Base-by-base conservation (phyloP, 306 rosid species). In the Vigna radiata region DNA sequence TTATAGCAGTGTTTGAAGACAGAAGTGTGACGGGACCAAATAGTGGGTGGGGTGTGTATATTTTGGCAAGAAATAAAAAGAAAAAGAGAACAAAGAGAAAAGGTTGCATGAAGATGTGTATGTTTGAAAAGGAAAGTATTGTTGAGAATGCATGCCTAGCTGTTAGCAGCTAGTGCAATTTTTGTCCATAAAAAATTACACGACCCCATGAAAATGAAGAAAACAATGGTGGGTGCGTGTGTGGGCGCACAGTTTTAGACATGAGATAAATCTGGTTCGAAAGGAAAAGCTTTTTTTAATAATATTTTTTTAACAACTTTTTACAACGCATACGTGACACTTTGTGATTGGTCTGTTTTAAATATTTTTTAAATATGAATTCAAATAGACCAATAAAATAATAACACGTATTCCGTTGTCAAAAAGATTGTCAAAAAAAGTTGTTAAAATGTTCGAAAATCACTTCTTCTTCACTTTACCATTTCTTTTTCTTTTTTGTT, bases 171-270 rank as follows among this genome's bases (percentile, higher is more conserved):
- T 79, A 11, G 46, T 23, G 27, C 41, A 76, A 60, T 53, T 27
- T 27, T 39, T 53, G 73, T 47, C 81, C 79, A 41, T 48, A 60
- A 68, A 75, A 86, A 77, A 85, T 77, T 68, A 79, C 16, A 82
- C 75, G 76, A 84, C 77, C 78, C 66, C 74, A 79, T 70, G 50
- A 88, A 81, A 75, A 79, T 17, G 72, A 71, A 72, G 23, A 39
- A 65, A 61, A 81, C 54, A 75, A 65, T 73, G 82, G 49, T 78
- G 75, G 33, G 33, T 29, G 33, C 5, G 33, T 29, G 33, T 29
- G 33, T 29, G 33, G 83, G 70, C 70, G 88, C 80, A 82, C 83
- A 72, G 78, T 23, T 60, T 55, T 65, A 29, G 58, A 44, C 72
- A 55, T 44, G 65, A 43, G 39, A 18, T 50, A 25, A 15, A 59